phyloP scores from a whole-genome alignment of 306 rosid genomes.

The Quercus rubra region DNA sequence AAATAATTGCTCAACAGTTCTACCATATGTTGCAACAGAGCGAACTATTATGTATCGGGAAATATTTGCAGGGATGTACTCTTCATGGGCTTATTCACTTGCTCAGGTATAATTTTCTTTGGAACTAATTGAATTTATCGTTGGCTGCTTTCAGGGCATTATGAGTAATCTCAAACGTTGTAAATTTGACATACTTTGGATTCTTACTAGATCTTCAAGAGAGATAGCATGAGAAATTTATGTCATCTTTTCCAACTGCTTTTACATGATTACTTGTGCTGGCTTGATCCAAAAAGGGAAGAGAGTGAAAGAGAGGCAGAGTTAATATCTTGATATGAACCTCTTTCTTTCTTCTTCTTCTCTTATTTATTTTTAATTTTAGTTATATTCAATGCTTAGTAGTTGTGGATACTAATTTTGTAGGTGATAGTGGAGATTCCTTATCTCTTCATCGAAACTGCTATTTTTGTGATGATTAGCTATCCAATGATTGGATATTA shows the following conservation, averaged over 20 bases:
- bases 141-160: background rate
- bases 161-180: too few species aligned
- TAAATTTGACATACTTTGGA: too few species aligned
- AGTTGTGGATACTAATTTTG: background rate
- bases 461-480: background rate
- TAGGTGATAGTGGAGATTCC: background rate
- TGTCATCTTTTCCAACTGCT: too few species aligned
- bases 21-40: background rate
- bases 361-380: background rate
- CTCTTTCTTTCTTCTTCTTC: background rate
- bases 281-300: background rate
- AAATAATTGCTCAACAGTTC: background rate
- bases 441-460: background rate
- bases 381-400: background rate
- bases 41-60: background rate
- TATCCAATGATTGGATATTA: constrained; percentile 1
- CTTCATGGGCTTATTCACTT: background rate
- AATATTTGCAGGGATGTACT: background rate
- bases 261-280: too few species aligned
- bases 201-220: too few species aligned
- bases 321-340: background rate
- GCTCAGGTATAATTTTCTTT: background rate
- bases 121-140: background rate
- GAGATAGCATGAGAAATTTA: too few species aligned
- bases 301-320: background rate